Percentiles rank a stretch among this genome's conserved stretches.
Evolutionary conservation across 2,329 filamentous ascomycete species (phyloP).

Genomic region (Botrytis porri): DNA sequence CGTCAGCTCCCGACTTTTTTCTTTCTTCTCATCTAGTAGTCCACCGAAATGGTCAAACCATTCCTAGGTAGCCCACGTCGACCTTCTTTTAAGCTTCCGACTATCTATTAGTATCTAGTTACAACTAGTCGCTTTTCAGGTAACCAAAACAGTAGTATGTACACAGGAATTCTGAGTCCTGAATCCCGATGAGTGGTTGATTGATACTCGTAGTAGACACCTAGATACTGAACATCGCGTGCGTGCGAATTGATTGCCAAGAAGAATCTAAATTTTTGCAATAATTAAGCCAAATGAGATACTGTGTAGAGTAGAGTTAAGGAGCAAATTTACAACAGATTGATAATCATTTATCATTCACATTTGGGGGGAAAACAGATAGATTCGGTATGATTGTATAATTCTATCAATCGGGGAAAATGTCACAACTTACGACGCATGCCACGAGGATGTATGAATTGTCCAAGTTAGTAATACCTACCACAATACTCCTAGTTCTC

Average conservation of each 20-base stretch:
- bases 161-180: not conserved
- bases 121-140: not conserved
- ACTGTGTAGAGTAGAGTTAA: not conserved
- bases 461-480: not conserved
- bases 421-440: constrained; percentile 6
- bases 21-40: not conserved
- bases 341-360: not conserved
- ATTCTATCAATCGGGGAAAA: not conserved
- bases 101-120: not conserved
- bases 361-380: not conserved
- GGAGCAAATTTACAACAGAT: not conserved
- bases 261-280: not conserved
- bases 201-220: too few species aligned
- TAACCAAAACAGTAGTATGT: not conserved
- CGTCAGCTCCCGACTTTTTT: constrained; percentile 7
- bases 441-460: constrained; percentile 6
- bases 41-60: not conserved
- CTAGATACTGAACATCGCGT: not conserved
- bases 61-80: not conserved
- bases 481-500: not conserved
- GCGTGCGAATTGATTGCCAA: constrained; percentile 6
- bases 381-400: not conserved
- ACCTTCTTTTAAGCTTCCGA: constrained; percentile 1
- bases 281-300: not conserved
- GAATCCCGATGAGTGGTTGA: not conserved